Conservation (phyloP, 2,329 filamentous ascomycete species). For the Neonectria punicea region DNA sequence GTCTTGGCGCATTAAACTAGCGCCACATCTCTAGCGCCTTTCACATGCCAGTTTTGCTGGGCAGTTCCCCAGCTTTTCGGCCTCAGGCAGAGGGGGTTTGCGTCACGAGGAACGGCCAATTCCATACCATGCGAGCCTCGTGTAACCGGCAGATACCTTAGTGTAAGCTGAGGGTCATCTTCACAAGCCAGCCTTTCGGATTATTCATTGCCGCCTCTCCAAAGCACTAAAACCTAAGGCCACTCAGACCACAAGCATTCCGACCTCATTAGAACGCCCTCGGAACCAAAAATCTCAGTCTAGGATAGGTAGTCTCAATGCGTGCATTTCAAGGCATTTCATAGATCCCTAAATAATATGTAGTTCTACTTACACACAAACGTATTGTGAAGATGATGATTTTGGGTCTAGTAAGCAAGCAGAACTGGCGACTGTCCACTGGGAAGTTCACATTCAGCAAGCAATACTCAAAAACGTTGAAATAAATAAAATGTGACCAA, state of each 20-base stretch:
- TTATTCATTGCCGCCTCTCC: neutral
- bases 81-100: constrained; percentile 3
- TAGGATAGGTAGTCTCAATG: too few relatives aligned
- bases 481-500: neutral
- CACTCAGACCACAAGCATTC: too few relatives aligned
- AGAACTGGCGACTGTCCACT: neutral
- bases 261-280: neutral
- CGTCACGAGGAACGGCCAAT: constrained; percentile 33
- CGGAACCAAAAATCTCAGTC: neutral
- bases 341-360: too few relatives aligned
- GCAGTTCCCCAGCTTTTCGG: constrained; percentile 40
- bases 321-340: too few relatives aligned
- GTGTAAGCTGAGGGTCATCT: constrained; percentile 6
- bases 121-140: neutral
- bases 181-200: neutral
- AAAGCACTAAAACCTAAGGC: neutral
- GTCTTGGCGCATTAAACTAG: constrained; percentile 30
- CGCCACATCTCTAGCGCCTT: constrained; percentile 37
- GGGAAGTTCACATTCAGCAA: neutral
- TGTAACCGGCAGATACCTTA: neutral
- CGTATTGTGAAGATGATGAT: too few relatives aligned
- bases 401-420: neutral
- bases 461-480: neutral
- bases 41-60: constrained; percentile 43
- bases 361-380: too few relatives aligned